Base-by-base conservation (phyloP, 1,284 basidiomycete species). In the Wallemia ichthyophaga region DNA sequence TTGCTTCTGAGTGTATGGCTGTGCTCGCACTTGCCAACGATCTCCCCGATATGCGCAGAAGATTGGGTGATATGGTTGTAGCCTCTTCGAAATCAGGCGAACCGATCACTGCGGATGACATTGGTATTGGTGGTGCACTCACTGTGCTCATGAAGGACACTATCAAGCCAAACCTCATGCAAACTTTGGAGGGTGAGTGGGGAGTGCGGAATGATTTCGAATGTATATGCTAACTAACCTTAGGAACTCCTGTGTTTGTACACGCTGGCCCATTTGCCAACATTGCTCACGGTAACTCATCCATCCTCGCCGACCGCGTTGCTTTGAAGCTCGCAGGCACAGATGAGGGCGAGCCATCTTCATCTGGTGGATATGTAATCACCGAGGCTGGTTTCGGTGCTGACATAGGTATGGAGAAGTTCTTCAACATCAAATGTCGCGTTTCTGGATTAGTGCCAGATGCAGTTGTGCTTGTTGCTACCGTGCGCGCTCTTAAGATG, bases 361-460 rank as follows among this genome's bases (percentile, higher is more conserved):
- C 83, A 60, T 79, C 81, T 61, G 80, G 82, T 55, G 92, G 92
- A 32, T 98, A 95, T 67, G 94, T 98, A 61, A 80, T 98, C 65
- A 98, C 92, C 33, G 92, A 98, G 72, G 92, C 91, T 67, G 92
- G 92, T 25, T 98, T 98, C 71, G 94, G 92, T 63, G 92, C 94
- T 25, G 92, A 98, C 71, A 98, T 98, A 79, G 92, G 89, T 63
- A 87, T 91, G 85, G 86, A 91, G 73, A 91, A 98, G 72, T 98
- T 98, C 77, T 96, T 89, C 77, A 95, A 98, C 74, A 98, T 98
- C 77, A 98, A 98, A 73, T 96, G 92, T 69, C 81, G 94, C 61
- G 77, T 87, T 60, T 91, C 85, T 62, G 92, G 89, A 27, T 78
- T 98, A 63, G 81, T 75, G 60, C 94, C 94, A 19, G 88, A 98